phyloP scores from a whole-genome alignment of 768 basidiomycete genomes.

The Amanita exitialis region DNA sequence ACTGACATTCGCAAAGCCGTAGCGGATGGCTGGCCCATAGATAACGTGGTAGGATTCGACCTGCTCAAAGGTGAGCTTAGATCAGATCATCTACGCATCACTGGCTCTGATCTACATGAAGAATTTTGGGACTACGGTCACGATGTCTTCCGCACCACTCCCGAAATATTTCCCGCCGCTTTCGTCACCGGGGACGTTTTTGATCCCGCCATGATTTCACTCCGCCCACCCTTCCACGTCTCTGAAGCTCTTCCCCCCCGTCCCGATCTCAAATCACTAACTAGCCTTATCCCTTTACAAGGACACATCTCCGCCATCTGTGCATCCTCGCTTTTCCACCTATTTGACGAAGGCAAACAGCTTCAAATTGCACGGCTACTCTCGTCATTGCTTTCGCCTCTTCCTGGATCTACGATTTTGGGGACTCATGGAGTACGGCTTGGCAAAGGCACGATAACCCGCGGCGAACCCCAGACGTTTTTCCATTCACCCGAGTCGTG shows the following conservation, averaged over 20 bases:
- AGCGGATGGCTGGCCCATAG: constrained; percentile 27
- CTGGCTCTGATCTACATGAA: constrained; percentile 12
- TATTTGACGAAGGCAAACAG: constrained; percentile 25
- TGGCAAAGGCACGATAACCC: constrained; percentile 18
- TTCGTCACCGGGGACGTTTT: constrained; percentile 54
- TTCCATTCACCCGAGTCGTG: constrained; percentile 28
- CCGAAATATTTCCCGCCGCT: constrained; percentile 38
- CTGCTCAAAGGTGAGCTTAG: constrained; percentile 19
- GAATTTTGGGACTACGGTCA: constrained; percentile 58
- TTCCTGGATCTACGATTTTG: constrained; percentile 23
- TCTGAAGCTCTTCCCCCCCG: background rate
- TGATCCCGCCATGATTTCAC: constrained; percentile 30
- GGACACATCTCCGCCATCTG: constrained; percentile 38
- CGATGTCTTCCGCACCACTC: constrained; percentile 42
- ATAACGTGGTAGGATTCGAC: constrained; percentile 27
- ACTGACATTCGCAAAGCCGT: constrained; percentile 29
- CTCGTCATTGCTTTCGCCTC: constrained; percentile 21
- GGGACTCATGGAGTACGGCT: constrained; percentile 25
- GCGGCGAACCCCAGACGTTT: constrained; percentile 16
- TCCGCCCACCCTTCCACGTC: constrained; percentile 6
- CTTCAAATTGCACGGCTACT: constrained; percentile 19
- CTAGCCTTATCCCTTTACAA: constrained; percentile 19
- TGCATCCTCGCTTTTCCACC: constrained; percentile 24
- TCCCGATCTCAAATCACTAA: constrained; percentile 11
- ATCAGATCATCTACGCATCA: background rate